phyloP scores from a whole-genome alignment of 2,329 filamentous ascomycete genomes.

The Diaporthe sp. region DNA sequence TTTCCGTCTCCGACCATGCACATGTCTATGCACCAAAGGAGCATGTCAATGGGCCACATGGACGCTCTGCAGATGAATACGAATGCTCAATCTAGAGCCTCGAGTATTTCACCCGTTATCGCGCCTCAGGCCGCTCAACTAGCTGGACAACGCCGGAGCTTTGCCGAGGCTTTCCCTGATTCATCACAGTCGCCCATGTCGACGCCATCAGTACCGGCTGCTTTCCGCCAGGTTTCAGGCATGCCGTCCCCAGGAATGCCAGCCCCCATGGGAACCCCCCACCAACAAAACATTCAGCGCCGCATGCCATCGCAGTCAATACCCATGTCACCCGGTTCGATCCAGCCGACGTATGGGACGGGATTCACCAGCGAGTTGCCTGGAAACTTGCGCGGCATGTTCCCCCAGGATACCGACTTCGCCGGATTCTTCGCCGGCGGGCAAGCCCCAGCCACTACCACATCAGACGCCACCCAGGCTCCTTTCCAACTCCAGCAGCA shows the following conservation, averaged over 20 bases:
- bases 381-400: conserved; percentile 22
- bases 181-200: background rate
- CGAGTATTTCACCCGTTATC: background rate
- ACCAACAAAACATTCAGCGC: conserved; percentile 11
- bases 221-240: background rate
- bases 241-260: conserved; percentile 18
- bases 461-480: background rate
- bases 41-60: conserved; percentile 19
- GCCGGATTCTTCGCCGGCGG: background rate
- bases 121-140: background rate
- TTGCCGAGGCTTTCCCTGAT: conserved; percentile 15
- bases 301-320: background rate
- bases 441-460: background rate
- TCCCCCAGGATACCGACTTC: conserved; percentile 17
- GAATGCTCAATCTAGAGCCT: background rate
- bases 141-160: conserved; percentile 21
- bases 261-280: background rate
- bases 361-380: conserved; percentile 27
- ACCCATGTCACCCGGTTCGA: background rate
- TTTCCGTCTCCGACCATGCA: conserved; percentile 23
- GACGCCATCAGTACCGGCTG: background rate
- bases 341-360: background rate
- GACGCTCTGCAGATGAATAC: background rate
- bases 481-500: conserved; percentile 15
- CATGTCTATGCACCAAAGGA: conserved; percentile 9